phyloP scores from a whole-genome alignment of 257 asterid genomes.

The Thymus quinquecostatus region DNA sequence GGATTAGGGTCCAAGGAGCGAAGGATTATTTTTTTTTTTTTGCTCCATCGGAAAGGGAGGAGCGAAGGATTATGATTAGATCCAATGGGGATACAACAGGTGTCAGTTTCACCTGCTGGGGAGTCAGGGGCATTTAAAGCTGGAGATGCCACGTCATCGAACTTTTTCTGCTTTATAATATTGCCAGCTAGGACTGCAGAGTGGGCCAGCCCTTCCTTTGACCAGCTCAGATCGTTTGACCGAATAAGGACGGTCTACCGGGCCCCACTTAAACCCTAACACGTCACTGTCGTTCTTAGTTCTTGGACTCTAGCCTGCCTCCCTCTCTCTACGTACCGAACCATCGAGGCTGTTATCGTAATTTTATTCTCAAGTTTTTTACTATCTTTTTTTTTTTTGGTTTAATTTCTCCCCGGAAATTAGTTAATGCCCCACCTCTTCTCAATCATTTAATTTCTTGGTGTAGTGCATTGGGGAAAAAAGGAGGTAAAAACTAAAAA shows the following conservation, averaged over 20 bases:
- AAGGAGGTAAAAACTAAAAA: too few species aligned
- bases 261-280: slow-evolving; percentile 46
- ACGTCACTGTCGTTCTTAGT: slow-evolving; percentile 55
- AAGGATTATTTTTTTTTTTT: background rate
- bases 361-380: background rate
- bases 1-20: background rate
- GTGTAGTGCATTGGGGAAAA: too few species aligned
- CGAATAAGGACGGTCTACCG: slow-evolving; percentile 43
- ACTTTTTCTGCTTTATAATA: slow-evolving; percentile 31
- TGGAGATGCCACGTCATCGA: slow-evolving; percentile 40
- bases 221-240: slow-evolving; percentile 50
- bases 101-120: slow-evolving; percentile 21
- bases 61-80: background rate
- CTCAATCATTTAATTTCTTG: slow-evolving; percentile 1
- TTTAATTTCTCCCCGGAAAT: background rate
- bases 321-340: slow-evolving; percentile 20
- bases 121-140: slow-evolving; percentile 40
- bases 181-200: slow-evolving; percentile 50
- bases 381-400: background rate
- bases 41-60: too few species aligned
- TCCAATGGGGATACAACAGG: slow-evolving; percentile 11
- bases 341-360: slow-evolving; percentile 3
- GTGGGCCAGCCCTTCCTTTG: slow-evolving; percentile 50
- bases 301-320: slow-evolving; percentile 66
- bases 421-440: background rate